These are phyloP conservation scores for Scutellaria galericulata DNA, from an alignment of 257 asterid species.

Conservation along the genomic window DNA sequence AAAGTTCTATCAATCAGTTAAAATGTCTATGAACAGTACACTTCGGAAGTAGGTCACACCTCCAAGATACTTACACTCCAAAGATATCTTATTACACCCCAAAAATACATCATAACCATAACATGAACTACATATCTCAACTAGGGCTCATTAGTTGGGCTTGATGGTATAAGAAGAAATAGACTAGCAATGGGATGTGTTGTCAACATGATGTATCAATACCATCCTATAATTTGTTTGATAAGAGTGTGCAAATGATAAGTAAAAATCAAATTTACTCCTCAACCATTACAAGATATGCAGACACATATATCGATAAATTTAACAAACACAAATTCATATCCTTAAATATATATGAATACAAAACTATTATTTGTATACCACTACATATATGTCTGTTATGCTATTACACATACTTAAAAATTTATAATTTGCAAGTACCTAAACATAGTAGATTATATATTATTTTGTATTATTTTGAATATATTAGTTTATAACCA, in stretches of 20 bases:
- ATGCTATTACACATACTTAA: not conserved
- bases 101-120: conserved; percentile 1
- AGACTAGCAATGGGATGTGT: conserved; percentile 1
- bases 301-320: not conserved
- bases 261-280: not conserved
- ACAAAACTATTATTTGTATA: not conserved
- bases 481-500: not conserved
- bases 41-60: conserved; percentile 14
- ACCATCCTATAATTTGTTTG: not conserved
- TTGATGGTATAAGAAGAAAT: not conserved
- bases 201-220: not conserved
- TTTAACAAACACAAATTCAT: not conserved
- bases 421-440: not conserved
- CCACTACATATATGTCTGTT: not conserved
- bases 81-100: not conserved
- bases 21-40: conserved; percentile 20
- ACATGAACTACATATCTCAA: not conserved
- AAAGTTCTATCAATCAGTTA: conserved; percentile 21
- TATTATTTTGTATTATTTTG: not conserved
- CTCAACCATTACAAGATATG: not conserved
- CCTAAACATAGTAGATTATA: not conserved
- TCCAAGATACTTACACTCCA: conserved; percentile 10
- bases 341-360: not conserved
- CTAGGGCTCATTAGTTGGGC: not conserved
- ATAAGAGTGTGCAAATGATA: not conserved